Evolutionary conservation across 495 filamentous ascomycete species (phyloP).

Genomic region (Chaetomium cochliodes): DNA sequence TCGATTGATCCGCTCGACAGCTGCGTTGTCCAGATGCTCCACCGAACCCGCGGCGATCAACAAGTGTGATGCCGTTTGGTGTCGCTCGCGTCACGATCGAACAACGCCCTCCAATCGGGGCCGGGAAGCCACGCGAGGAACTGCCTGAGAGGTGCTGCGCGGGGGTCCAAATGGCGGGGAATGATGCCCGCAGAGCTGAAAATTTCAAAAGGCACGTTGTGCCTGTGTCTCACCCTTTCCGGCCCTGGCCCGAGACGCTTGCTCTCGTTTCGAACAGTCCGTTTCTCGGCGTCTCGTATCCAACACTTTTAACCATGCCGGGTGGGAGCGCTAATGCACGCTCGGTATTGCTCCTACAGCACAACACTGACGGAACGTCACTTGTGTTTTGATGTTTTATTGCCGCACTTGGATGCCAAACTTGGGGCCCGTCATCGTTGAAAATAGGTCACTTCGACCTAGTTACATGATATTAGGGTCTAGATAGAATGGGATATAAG

Average conservation of each 20-base stretch:
- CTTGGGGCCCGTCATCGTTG: too few species aligned
- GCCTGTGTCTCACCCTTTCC: conserved; percentile 1
- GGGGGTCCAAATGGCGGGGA: conserved; percentile 10
- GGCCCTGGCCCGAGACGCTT: not conserved
- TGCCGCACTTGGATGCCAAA: too few species aligned
- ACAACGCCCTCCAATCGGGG: conserved; percentile 8
- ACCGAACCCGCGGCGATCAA: conserved; percentile 3
- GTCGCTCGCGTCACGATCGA: not conserved
- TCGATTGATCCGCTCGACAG: not conserved
- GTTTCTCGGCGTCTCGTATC: conserved; percentile 15
- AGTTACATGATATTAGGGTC: too few species aligned
- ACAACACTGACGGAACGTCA: too few species aligned
- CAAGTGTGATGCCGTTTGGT: not conserved
- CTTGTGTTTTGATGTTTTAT: too few species aligned
- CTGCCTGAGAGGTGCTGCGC: not conserved
- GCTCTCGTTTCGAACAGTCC: not conserved
- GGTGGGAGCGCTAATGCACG: conserved; percentile 10
- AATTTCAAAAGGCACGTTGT: not conserved
- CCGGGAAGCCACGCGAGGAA: conserved; percentile 2
- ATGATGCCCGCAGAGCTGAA: conserved; percentile 13
- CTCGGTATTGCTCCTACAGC: not conserved
- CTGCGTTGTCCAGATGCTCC: conserved; percentile 7
- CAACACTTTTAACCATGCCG: not conserved
- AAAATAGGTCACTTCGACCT: too few species aligned
- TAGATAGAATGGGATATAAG: too few species aligned